Percentiles rank a stretch among this genome's conserved stretches.
Conservation (phyloP, 345 rosid genomes). For the Melaleuca quinquenervia region DNA sequence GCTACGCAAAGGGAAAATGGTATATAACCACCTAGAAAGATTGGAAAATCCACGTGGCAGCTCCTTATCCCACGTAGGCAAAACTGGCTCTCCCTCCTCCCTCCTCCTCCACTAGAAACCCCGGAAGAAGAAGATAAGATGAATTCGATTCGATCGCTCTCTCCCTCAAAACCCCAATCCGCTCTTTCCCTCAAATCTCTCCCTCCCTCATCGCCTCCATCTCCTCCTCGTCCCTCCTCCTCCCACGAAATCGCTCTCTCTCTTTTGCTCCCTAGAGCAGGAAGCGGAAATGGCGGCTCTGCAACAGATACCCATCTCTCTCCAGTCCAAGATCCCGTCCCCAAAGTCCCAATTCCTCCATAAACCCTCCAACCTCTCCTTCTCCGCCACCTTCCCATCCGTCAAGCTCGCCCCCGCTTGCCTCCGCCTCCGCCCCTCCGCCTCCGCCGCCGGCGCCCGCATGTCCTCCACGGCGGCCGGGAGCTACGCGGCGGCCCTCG, state of each 20-base stretch:
- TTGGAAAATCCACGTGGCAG: not conserved
- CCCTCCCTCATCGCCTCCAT: not conserved
- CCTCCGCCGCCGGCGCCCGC: constrained; percentile 27
- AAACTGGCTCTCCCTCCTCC: not conserved
- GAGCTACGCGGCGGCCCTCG: constrained; percentile 75
- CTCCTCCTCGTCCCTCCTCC: not conserved
- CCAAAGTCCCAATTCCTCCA: constrained; percentile 22
- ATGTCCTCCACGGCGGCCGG: constrained; percentile 51
- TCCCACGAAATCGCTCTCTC: not conserved
- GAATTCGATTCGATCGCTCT: not conserved
- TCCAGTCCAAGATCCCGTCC: constrained; percentile 41
- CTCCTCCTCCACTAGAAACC: not conserved
- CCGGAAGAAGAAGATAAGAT: not conserved
- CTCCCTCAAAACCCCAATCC: not conserved
- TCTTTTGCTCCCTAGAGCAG: not conserved
- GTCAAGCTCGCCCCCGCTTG: constrained; percentile 15
- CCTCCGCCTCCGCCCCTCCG: constrained; percentile 16
- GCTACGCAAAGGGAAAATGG: not conserved
- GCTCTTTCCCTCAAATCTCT: constrained; percentile 2
- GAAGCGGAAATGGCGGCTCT: constrained; percentile 51
- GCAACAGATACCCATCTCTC: constrained; percentile 34
- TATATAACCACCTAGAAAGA: not conserved
- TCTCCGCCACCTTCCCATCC: constrained; percentile 24
- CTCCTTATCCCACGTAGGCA: not conserved
- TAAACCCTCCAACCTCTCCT: constrained; percentile 32